These are phyloP conservation scores for Phytopythium kandeliae DNA, from an alignment of 352 stramenopile genomes.

Conservation along the genomic window DNA sequence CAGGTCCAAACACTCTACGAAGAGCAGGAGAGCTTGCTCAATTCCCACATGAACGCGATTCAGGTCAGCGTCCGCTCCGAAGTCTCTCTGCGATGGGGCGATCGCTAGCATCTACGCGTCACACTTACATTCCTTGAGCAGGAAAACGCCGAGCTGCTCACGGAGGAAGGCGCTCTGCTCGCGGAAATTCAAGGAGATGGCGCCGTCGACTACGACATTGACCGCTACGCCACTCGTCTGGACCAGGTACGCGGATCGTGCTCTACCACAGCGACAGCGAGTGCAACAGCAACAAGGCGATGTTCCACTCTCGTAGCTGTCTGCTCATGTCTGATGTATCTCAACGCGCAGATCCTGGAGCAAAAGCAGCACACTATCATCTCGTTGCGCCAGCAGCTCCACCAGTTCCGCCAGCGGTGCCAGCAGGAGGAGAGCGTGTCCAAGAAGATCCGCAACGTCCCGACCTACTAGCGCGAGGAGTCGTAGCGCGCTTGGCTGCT, in stretches of 20 bases:
- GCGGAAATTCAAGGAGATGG: constrained; percentile 83
- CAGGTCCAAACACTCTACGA: constrained; percentile 92
- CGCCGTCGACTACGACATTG: constrained; percentile 93
- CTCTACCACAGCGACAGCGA: no score
- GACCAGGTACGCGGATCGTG: constrained; percentile 52
- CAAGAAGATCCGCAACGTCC: constrained; percentile 27
- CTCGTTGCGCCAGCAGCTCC: constrained; percentile 76
- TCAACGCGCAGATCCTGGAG: constrained; percentile 73
- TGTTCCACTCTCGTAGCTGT: no score
- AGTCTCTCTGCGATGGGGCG: not conserved
- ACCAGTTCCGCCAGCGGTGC: constrained; percentile 71
- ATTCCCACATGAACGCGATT: constrained; percentile 95
- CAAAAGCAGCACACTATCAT: constrained; percentile 90
- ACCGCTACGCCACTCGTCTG: constrained; percentile 90
- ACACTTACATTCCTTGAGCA: constrained; percentile 21
- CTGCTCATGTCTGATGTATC: not conserved
- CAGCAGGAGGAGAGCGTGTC: constrained; percentile 78
- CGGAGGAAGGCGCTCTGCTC: constrained; percentile 91
- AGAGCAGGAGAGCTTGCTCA: constrained; percentile 95
- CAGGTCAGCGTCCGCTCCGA: constrained; percentile 43
- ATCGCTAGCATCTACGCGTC: not conserved
- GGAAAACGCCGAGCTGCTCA: constrained; percentile 96
- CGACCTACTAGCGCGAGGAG: constrained; percentile 8
- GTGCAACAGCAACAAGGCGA: no score
- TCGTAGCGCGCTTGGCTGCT: not conserved